Conservation (phyloP, 257 asterid species). For the Verbascum thapsus region DNA sequence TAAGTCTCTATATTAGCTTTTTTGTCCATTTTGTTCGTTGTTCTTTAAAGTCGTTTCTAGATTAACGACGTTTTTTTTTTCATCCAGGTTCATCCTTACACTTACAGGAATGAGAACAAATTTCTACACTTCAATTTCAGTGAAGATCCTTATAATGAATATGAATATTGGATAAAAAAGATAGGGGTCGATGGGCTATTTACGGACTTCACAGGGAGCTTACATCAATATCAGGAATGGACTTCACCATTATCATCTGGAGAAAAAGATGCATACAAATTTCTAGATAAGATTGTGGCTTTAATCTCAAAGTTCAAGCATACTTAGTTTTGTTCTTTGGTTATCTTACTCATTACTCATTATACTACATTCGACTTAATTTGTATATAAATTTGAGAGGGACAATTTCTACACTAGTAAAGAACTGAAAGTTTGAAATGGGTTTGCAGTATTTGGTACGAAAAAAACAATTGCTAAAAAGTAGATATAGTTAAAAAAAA, state of each 20-base stretch:
- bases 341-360: too few relatives aligned
- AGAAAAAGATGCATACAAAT: conserved; percentile 50
- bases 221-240: conserved; percentile 87
- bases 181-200: conserved; percentile 89
- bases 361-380: too few relatives aligned
- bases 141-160: conserved; percentile 83
- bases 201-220: conserved; percentile 92
- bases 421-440: too few relatives aligned
- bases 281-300: conserved; percentile 54
- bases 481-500: too few relatives aligned
- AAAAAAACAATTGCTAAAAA: too few relatives aligned
- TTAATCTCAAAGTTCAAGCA: conserved; percentile 61
- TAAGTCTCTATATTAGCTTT: too few relatives aligned
- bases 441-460: too few relatives aligned
- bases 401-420: too few relatives aligned
- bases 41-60: too few relatives aligned
- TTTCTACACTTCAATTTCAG: conserved; percentile 88
- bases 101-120: conserved; percentile 75
- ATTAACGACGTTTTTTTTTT: conserved; percentile 7
- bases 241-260: conserved; percentile 51
- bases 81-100: conserved; percentile 94
- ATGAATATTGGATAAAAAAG: conserved; percentile 72
- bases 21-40: too few relatives aligned
- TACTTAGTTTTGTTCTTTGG: conserved; percentile 26
- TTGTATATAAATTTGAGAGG: too few relatives aligned